A percentile compares a stretch with the other conserved stretches of the same genome.
phyloP scores from a whole-genome alignment of 192 early-diverging fungal species.

The Radiomyces spectabilis region DNA sequence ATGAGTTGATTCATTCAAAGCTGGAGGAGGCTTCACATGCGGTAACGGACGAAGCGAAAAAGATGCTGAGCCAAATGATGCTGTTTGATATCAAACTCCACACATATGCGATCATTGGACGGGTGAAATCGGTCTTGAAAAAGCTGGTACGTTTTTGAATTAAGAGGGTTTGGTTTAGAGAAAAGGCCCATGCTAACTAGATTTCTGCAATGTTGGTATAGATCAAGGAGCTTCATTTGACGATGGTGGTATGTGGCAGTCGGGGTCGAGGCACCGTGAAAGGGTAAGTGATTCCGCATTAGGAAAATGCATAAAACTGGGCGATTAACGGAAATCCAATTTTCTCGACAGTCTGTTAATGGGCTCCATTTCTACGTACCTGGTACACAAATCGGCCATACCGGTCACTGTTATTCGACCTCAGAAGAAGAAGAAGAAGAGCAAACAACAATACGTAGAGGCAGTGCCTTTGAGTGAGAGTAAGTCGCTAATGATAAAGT shows the following conservation, averaged over 20 bases:
- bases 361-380: conserved; percentile 43
- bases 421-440: conserved; percentile 36
- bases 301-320: too few species aligned
- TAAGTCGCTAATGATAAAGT: conserved; percentile 2
- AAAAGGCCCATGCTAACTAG: neutral
- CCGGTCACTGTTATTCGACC: conserved; percentile 41
- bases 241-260: conserved; percentile 40
- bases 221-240: conserved; percentile 34
- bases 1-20: conserved; percentile 8
- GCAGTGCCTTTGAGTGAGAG: conserved; percentile 19
- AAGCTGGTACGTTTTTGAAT: conserved; percentile 13
- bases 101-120: conserved; percentile 13
- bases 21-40: conserved; percentile 8
- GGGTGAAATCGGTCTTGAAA: conserved; percentile 22
- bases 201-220: neutral
- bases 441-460: conserved; percentile 1
- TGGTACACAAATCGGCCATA: conserved; percentile 45
- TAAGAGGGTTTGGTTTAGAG: neutral
- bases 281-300: conserved; percentile 21
- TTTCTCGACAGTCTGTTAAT: conserved; percentile 28
- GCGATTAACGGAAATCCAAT: too few species aligned
- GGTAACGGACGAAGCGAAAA: conserved; percentile 10
- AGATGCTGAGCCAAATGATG: conserved; percentile 21
- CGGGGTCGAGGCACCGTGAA: conserved; percentile 35
- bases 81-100: conserved; percentile 26